Percentiles rank a stretch among this genome's conserved stretches.
phyloP scores from a whole-genome alignment of 257 asterid species.

The Petunia axillaris region DNA sequence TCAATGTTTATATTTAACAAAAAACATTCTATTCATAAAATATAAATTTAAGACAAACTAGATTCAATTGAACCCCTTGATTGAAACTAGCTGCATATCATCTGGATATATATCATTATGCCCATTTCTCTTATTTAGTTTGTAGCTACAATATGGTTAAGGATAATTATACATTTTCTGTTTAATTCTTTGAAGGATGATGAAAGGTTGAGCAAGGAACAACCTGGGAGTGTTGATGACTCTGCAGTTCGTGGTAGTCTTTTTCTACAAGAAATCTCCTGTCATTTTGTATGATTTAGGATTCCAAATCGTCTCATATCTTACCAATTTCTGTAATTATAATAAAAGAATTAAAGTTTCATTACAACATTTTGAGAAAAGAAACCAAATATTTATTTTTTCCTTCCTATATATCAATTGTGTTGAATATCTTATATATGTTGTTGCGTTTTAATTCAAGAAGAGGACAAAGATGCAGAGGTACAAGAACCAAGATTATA shows the following conservation, averaged over 20 bases:
- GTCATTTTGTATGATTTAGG: too few species aligned
- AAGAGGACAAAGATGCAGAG: conserved; percentile 34
- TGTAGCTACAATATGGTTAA: background rate
- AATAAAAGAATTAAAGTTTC: too few species aligned
- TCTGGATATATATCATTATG: background rate
- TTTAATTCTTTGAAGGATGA: conserved; percentile 23
- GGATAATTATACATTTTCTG: background rate
- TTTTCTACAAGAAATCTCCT: too few species aligned
- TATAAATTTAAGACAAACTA: too few species aligned
- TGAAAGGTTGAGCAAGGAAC: conserved; percentile 27
- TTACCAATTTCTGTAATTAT: too few species aligned
- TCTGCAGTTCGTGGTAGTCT: background rate
- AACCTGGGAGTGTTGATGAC: conserved; percentile 31
- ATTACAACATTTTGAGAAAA: too few species aligned
- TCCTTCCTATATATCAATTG: too few species aligned
- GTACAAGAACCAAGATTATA: conserved; percentile 45
- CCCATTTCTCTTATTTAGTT: background rate
- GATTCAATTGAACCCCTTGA: too few species aligned
- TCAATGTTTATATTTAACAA: too few species aligned
- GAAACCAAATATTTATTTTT: too few species aligned
- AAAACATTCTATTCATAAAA: too few species aligned
- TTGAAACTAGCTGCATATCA: too few species aligned
- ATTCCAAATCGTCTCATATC: background rate
- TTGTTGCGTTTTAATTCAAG: background rate
- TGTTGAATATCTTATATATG: background rate